A percentile compares a stretch with the other conserved stretches of the same genome.
Evolutionary conservation across 106 monocot genomes (phyloP).

Genomic region (Dioscorea alata): DNA sequence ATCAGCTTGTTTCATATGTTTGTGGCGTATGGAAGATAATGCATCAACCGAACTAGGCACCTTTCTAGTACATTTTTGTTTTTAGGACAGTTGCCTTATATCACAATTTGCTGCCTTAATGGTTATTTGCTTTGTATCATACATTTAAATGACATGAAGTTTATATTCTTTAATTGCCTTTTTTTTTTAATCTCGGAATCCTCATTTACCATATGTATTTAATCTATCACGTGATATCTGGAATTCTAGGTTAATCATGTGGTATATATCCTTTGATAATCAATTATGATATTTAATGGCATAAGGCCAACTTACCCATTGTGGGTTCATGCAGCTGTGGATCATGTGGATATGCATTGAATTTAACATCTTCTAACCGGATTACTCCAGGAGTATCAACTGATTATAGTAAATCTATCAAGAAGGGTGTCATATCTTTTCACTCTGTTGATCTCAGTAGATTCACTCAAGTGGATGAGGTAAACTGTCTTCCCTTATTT

Average conservation of each 20-base stretch:
- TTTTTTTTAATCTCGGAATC: neutral
- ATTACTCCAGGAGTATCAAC: conserved; percentile 29
- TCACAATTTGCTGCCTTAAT: too few relatives aligned
- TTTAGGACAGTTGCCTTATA: too few relatives aligned
- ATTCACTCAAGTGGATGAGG: conserved; percentile 61
- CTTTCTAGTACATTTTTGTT: too few relatives aligned
- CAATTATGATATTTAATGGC: neutral
- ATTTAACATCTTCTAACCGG: conserved; percentile 60
- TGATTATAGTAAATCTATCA: conserved; percentile 36
- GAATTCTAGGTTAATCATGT: neutral
- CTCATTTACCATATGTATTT: neutral
- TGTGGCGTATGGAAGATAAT: too few relatives aligned
- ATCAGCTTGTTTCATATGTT: too few relatives aligned
- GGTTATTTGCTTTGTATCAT: too few relatives aligned
- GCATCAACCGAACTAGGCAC: too few relatives aligned
- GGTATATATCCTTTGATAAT: neutral
- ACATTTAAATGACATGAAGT: too few relatives aligned
- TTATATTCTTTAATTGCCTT: neutral
- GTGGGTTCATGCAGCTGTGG: conserved; percentile 37
- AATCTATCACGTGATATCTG: neutral
- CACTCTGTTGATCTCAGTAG: conserved; percentile 51
- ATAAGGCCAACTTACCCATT: neutral
- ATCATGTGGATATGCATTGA: conserved; percentile 57
- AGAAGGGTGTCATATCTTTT: conserved; percentile 55
- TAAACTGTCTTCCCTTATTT: conserved; percentile 43